Conservation (phyloP, 2,329 filamentous ascomycete species). For the Aspergillus novofumigatus region DNA sequence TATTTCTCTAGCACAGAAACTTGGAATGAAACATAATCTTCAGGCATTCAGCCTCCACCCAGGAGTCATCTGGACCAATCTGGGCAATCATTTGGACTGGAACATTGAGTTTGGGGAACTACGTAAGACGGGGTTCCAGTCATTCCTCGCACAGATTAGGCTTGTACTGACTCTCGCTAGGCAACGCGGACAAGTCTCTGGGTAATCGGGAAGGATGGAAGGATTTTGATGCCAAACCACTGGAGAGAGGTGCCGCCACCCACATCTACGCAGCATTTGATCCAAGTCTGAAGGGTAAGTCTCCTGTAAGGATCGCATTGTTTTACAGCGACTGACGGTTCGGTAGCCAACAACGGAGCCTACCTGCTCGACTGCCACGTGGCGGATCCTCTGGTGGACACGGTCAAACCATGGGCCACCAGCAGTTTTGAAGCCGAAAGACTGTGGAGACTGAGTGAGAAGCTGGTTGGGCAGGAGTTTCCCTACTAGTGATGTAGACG, state of each 20-base stretch:
- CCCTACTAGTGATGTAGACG: slow-evolving; percentile 7
- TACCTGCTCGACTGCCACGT: slow-evolving; percentile 44
- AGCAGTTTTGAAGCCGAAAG: slow-evolving; percentile 34
- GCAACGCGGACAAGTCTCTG: slow-evolving; percentile 8
- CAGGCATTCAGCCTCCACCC: slow-evolving; percentile 25
- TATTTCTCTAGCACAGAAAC: slow-evolving; percentile 30
- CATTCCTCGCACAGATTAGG: not conserved
- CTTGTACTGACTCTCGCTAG: not conserved
- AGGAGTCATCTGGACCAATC: slow-evolving; percentile 22
- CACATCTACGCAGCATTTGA: slow-evolving; percentile 33
- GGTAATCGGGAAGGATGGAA: slow-evolving; percentile 19
- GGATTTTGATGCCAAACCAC: slow-evolving; percentile 17
- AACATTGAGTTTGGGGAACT: slow-evolving; percentile 10
- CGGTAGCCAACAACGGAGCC: slow-evolving; percentile 28
- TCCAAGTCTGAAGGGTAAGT: slow-evolving; percentile 17
- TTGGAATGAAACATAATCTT: slow-evolving; percentile 18
- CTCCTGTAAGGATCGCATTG: not conserved
- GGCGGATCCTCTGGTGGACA: slow-evolving; percentile 31
- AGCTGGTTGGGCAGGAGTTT: slow-evolving; percentile 40
- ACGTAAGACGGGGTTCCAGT: slow-evolving; percentile 4
- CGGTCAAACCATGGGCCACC: slow-evolving; percentile 24
- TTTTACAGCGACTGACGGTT: slow-evolving; percentile 7
- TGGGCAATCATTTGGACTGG: slow-evolving; percentile 18
- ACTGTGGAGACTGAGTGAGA: slow-evolving; percentile 47
- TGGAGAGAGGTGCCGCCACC: slow-evolving; percentile 28